These are phyloP conservation scores for Trichoderma koningiopsis DNA, from an alignment of 2,329 filamentous ascomycete species.

Conservation along the genomic window DNA sequence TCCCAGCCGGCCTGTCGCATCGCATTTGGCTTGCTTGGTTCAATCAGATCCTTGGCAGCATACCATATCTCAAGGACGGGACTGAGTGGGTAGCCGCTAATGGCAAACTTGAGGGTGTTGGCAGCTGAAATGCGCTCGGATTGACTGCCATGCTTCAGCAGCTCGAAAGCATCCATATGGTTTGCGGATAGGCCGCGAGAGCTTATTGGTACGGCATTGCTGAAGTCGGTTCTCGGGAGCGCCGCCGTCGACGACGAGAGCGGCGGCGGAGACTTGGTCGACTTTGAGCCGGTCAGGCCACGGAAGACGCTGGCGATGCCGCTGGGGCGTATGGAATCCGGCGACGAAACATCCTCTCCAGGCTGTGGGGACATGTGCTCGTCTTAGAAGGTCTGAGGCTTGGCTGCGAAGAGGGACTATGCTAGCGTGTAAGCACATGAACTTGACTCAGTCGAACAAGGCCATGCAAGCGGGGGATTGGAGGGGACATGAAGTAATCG, in stretches of 20 bases:
- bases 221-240: constrained; percentile 48
- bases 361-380: constrained; percentile 63
- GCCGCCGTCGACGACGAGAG: constrained; percentile 44
- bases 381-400: constrained; percentile 34
- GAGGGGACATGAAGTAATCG: not conserved
- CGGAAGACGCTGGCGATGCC: constrained; percentile 66
- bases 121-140: constrained; percentile 60
- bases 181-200: constrained; percentile 51
- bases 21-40: constrained; percentile 54
- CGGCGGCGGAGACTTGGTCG: constrained; percentile 53
- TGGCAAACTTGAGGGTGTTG: constrained; percentile 56
- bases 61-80: constrained; percentile 66
- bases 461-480: not conserved
- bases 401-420: constrained; percentile 24
- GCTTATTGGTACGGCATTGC: constrained; percentile 45
- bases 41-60: constrained; percentile 65
- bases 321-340: constrained; percentile 57
- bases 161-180: constrained; percentile 57
- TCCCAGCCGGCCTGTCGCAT: constrained; percentile 65
- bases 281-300: constrained; percentile 59
- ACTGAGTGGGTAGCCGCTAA: constrained; percentile 61
- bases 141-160: constrained; percentile 54
- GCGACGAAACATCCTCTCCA: constrained; percentile 58
- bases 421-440: constrained; percentile 13
- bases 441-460: not conserved